These are phyloP conservation scores for Typha latifolia DNA, from an alignment of 176 grass and related monocot genomes.

Conservation along the genomic window DNA sequence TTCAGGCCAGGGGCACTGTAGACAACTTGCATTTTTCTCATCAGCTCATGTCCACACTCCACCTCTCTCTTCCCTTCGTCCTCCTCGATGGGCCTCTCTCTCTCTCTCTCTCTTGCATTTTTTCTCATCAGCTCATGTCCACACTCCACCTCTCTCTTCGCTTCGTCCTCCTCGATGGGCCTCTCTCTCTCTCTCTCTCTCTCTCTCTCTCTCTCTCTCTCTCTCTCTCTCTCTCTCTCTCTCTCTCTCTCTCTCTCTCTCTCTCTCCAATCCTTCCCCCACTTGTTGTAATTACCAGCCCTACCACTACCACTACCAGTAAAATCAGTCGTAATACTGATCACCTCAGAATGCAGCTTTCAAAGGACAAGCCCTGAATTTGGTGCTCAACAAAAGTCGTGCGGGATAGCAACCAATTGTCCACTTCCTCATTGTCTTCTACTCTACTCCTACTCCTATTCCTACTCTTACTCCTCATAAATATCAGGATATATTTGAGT, in stretches of 20 bases:
- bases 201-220: too few species aligned
- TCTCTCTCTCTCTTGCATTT: too few species aligned
- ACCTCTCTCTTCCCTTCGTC: too few species aligned
- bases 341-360: not conserved
- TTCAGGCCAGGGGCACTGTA: not conserved
- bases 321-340: not conserved
- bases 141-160: too few species aligned
- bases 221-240: too few species aligned
- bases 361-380: not conserved
- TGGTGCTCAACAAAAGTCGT: constrained; percentile 3
- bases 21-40: not conserved
- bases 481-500: too few species aligned
- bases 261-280: too few species aligned
- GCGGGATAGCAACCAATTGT: not conserved
- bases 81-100: too few species aligned
- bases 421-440: not conserved
- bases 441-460: not conserved
- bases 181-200: too few species aligned
- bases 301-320: not conserved
- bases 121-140: too few species aligned
- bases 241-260: not conserved
- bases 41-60: not conserved
- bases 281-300: not conserved
- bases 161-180: too few species aligned
- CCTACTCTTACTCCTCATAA: too few species aligned